Evolutionary conservation across 495 filamentous ascomycete genomes (phyloP).

Genomic region (Pseudomonodictys pantanalensis): DNA sequence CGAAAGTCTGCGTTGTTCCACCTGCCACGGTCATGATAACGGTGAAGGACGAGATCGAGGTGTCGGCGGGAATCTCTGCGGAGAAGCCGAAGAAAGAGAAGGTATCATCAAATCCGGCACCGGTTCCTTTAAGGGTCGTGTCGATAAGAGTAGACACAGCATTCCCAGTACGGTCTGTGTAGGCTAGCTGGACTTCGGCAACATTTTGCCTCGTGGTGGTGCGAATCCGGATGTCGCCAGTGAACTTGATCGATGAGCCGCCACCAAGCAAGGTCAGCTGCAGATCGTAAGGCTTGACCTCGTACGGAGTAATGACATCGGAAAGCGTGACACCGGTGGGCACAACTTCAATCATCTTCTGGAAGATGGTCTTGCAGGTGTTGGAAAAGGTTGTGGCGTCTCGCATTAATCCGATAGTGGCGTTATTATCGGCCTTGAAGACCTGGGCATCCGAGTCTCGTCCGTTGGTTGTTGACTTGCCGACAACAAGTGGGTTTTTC

Average conservation of each 20-base stretch:
- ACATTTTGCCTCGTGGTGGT: constrained; percentile 38
- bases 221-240: constrained; percentile 44
- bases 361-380: constrained; percentile 52
- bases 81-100: constrained; percentile 49
- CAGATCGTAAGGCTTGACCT: constrained; percentile 55
- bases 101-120: constrained; percentile 57
- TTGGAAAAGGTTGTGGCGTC: constrained; percentile 44
- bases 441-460: constrained; percentile 57
- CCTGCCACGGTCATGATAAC: constrained; percentile 37
- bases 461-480: constrained; percentile 40
- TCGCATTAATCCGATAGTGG: constrained; percentile 51
- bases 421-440: constrained; percentile 56
- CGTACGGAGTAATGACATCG: constrained; percentile 54
- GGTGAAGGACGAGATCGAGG: constrained; percentile 45
- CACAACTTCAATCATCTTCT: constrained; percentile 62
- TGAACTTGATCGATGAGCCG: constrained; percentile 39
- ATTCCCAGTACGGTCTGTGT: constrained; percentile 41
- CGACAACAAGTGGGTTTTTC: constrained; percentile 51
- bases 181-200: constrained; percentile 39
- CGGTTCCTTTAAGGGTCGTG: constrained; percentile 47
- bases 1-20: constrained; percentile 31
- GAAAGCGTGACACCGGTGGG: constrained; percentile 52
- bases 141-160: constrained; percentile 45
- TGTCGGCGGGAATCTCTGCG: constrained; percentile 31
- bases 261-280: constrained; percentile 42